phyloP scores from a whole-genome alignment of 2,329 filamentous ascomycete genomes.

The Rutstroemia sp. region DNA sequence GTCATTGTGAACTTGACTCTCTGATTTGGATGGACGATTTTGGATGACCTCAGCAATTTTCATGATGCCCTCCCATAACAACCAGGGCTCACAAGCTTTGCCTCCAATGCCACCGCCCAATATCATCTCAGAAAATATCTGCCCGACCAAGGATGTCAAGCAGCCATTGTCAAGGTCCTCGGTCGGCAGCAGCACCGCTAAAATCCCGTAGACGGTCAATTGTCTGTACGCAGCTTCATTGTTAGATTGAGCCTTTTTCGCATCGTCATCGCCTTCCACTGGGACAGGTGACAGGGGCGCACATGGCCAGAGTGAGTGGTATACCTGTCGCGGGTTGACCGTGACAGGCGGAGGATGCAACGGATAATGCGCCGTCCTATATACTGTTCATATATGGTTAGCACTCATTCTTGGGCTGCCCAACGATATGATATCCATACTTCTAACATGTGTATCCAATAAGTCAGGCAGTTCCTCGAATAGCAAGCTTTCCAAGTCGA shows the following conservation, averaged over 20 bases:
- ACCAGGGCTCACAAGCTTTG: constrained; percentile 79
- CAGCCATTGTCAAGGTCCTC: constrained; percentile 88
- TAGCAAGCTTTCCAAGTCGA: constrained; percentile 75
- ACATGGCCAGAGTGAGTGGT: constrained; percentile 77
- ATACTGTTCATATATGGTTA: constrained; percentile 45
- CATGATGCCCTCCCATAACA: constrained; percentile 77
- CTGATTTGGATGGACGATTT: constrained; percentile 28
- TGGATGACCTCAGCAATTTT: constrained; percentile 53
- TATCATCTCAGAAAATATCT: constrained; percentile 86
- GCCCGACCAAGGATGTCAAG: constrained; percentile 72
- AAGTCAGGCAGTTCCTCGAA: constrained; percentile 84
- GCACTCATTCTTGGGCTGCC: background rate
- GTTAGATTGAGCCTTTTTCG: constrained; percentile 53
- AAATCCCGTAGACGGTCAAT: constrained; percentile 72
- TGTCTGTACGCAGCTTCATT: constrained; percentile 84
- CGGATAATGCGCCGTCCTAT: constrained; percentile 58
- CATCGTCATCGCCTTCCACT: constrained; percentile 36
- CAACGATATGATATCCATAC: constrained; percentile 37
- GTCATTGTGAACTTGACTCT: constrained; percentile 24
- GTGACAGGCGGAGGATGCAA: constrained; percentile 51
- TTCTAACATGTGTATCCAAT: constrained; percentile 70
- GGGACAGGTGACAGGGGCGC: constrained; percentile 76
- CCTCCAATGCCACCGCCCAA: constrained; percentile 74
- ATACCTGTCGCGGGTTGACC: constrained; percentile 59
- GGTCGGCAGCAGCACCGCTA: constrained; percentile 80